Conservation (phyloP, 176 grass and related monocot genomes). For the Neostapfia colusana region DNA sequence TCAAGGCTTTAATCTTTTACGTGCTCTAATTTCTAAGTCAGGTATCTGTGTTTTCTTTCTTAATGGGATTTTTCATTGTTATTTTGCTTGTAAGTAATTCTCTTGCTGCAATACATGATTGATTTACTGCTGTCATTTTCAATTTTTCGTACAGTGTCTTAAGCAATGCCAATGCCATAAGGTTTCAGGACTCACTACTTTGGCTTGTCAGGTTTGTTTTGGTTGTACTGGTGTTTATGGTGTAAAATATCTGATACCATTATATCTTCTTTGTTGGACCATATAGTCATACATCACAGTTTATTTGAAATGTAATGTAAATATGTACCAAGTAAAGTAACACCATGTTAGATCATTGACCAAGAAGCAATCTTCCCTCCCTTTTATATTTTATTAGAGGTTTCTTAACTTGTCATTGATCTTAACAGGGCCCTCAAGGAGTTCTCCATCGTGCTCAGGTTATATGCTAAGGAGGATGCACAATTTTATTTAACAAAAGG, state of each 20-base stretch:
- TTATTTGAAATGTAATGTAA: conserved; percentile 33
- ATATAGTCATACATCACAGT: background rate
- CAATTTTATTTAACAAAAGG: conserved; percentile 43
- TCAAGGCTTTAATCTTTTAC: conserved; percentile 14
- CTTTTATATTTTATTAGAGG: conserved; percentile 5
- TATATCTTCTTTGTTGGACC: conserved; percentile 1
- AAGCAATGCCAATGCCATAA: conserved; percentile 60
- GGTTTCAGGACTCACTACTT: conserved; percentile 74
- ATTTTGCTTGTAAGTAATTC: conserved; percentile 22
- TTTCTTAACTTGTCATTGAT: conserved; percentile 33
- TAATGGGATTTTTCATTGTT: background rate
- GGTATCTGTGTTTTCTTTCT: conserved; percentile 9
- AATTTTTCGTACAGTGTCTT: conserved; percentile 57
- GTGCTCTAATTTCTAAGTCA: conserved; percentile 14
- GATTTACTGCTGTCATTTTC: conserved; percentile 38
- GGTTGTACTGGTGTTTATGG: conserved; percentile 1
- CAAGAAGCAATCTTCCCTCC: conserved; percentile 7
- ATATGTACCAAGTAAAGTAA: conserved; percentile 20
- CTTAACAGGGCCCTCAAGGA: conserved; percentile 79
- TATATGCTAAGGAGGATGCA: conserved; percentile 27
- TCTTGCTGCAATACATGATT: conserved; percentile 21
- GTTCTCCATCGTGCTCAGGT: conserved; percentile 57
- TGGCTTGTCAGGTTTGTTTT: conserved; percentile 79
- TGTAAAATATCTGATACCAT: conserved; percentile 6
- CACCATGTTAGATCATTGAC: conserved; percentile 7